Conservation (phyloP, 2,329 filamentous ascomycete species). For the Talaromyces sp. region DNA sequence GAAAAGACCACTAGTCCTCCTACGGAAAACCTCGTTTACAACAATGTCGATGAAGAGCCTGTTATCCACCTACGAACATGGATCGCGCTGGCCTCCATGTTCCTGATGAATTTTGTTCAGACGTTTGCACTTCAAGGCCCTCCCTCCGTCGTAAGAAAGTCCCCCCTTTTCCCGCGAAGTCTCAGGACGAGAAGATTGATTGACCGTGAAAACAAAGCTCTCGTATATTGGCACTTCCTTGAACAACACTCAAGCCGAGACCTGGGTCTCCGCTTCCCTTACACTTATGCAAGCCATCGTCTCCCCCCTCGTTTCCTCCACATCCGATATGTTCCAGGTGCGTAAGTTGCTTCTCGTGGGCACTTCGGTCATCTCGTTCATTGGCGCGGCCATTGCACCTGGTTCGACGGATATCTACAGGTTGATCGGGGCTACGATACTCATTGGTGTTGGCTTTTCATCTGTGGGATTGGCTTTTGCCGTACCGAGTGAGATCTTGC, state of each 20-base stretch:
- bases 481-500: conserved; percentile 6
- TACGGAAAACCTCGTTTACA: not conserved
- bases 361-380: not conserved
- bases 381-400: conserved; percentile 3
- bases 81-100: not conserved
- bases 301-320: not conserved
- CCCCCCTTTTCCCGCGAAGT: not conserved
- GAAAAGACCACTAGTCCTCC: conserved; percentile 2
- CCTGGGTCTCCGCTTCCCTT: not conserved
- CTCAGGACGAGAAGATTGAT: not conserved
- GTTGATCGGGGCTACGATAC: not conserved
- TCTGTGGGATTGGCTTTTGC: not conserved
- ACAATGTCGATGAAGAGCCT: not conserved
- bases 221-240: not conserved
- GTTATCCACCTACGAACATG: conserved; percentile 1
- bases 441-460: conserved; percentile 9
- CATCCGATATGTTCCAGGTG: conserved; percentile 5
- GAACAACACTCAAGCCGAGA: not conserved
- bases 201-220: not conserved
- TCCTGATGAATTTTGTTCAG: conserved; percentile 2
- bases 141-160: not conserved
- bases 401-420: conserved; percentile 1
- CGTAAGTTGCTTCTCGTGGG: conserved; percentile 2
- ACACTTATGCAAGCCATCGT: conserved; percentile 1
- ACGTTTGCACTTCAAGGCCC: conserved; percentile 2